Evolutionary conservation across 805 yeast genomes (phyloP).

Genomic region (Ogataea pilisensis): DNA sequence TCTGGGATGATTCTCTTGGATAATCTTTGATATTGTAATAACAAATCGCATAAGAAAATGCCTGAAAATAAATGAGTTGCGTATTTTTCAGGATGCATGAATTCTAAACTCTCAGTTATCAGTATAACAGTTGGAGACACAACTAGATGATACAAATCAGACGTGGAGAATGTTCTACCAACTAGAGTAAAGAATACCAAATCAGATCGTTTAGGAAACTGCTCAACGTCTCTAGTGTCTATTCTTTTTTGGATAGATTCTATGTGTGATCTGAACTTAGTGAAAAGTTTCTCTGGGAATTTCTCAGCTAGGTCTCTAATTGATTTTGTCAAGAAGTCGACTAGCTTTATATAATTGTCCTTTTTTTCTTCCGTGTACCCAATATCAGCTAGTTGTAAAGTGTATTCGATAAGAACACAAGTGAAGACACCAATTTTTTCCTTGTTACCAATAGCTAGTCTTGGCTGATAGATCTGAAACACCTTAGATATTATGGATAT

Average conservation of each 20-base stretch:
- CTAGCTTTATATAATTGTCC: slow-evolving; percentile 27
- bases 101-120: slow-evolving; percentile 66
- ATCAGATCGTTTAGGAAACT: slow-evolving; percentile 46
- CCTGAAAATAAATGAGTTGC: slow-evolving; percentile 46
- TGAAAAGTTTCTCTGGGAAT: slow-evolving; percentile 61
- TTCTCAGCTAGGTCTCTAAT: slow-evolving; percentile 60
- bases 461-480: slow-evolving; percentile 64
- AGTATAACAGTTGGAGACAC: slow-evolving; percentile 79
- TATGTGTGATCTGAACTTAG: slow-evolving; percentile 55
- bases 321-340: slow-evolving; percentile 37
- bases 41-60: slow-evolving; percentile 57
- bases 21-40: slow-evolving; percentile 69
- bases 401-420: slow-evolving; percentile 58
- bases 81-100: slow-evolving; percentile 33
- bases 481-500: slow-evolving; percentile 49
- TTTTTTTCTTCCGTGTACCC: slow-evolving; percentile 21
- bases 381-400: slow-evolving; percentile 44
- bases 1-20: slow-evolving; percentile 86
- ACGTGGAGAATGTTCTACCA: slow-evolving; percentile 83
- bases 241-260: slow-evolving; percentile 52
- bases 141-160: slow-evolving; percentile 91
- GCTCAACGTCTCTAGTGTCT: slow-evolving; percentile 22
- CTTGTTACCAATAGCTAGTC: slow-evolving; percentile 77
- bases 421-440: slow-evolving; percentile 63
- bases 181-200: slow-evolving; percentile 63